Evolutionary conservation across 164 flowering plant species (phyloP), one percentile per base, ranked within the genome.

Genomic region (Liquidambar formosana): DNA sequence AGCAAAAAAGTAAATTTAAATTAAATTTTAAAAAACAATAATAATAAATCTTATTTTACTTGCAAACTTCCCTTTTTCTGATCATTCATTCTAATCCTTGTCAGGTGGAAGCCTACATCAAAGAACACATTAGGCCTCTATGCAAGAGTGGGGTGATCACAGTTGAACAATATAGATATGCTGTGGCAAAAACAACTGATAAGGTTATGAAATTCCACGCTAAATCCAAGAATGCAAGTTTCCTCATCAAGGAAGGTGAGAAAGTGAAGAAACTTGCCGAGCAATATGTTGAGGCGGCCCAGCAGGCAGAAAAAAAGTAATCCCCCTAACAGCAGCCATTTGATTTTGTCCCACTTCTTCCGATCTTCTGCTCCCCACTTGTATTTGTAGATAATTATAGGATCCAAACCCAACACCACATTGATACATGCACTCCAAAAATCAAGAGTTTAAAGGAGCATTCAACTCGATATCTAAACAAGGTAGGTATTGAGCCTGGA

Each of bases 221-320:
- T 6, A 88, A 90, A 71, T 91, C 85, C 51, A 95, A 86, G 75
- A 93, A 82, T 76, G 99, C 99, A 3, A 90, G 83, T 76, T 95
- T 95, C 70, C 90, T 95, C 61, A 87, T 95, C 75, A 93, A 93
- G 80, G 99, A 95, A 75, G 98, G 99, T 21, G 92, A 88, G 64
- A 93, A 90, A 77, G 92, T 95, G 78, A 95, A 89, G 86, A 93
- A 89, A 75, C 96, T 96, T 23, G 99, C 99, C 0, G 91, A 88
- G 71, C 93, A 90, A 58, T 94, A 92, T 58, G 87, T 90, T 5
- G 90, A 94, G 72, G 75, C 98, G 23, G 78, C 95, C 25, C 86
- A 82, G 66, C 82, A 83, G 54, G 83, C 77, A 79, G 75, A 77
- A 28, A 67, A 77, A 64, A 67, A 26, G 23, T 25, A 67, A 72